Conservation (phyloP, 495 filamentous ascomycete genomes). For the Xylaria venustula region DNA sequence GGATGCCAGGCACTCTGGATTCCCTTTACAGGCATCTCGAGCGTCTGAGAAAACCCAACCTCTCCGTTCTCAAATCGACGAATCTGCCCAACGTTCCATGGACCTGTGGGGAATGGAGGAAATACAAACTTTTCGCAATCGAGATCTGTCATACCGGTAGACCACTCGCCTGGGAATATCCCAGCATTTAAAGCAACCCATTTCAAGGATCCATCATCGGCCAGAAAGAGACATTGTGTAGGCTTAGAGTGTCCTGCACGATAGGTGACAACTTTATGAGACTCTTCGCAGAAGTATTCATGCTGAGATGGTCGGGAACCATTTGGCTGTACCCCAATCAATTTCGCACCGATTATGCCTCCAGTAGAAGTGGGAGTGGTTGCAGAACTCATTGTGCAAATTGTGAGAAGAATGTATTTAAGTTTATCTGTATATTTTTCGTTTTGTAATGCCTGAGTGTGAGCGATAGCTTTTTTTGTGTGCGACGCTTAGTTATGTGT, state of each 20-base stretch:
- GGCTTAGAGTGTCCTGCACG: background rate
- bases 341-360: background rate
- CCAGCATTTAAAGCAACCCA: background rate
- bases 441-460: too few species aligned
- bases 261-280: background rate
- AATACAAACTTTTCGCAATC: too few species aligned
- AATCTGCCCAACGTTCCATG: conserved; percentile 2
- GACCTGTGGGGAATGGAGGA: background rate
- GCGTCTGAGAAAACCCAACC: background rate
- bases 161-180: background rate
- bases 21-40: background rate
- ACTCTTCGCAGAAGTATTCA: background rate
- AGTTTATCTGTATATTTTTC: too few species aligned
- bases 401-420: background rate
- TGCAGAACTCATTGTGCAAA: background rate
- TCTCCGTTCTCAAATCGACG: background rate
- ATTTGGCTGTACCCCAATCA: background rate
- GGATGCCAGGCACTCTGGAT: background rate
- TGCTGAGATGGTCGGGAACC: background rate
- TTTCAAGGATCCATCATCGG: background rate
- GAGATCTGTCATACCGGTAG: too few species aligned
- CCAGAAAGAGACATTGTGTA: background rate
- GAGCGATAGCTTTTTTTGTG: too few species aligned
- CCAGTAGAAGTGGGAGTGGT: background rate
- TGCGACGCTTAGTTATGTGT: too few species aligned